Base-by-base conservation (phyloP, 495 filamentous ascomycete species). In the Hypomontagnella monticulosa region DNA sequence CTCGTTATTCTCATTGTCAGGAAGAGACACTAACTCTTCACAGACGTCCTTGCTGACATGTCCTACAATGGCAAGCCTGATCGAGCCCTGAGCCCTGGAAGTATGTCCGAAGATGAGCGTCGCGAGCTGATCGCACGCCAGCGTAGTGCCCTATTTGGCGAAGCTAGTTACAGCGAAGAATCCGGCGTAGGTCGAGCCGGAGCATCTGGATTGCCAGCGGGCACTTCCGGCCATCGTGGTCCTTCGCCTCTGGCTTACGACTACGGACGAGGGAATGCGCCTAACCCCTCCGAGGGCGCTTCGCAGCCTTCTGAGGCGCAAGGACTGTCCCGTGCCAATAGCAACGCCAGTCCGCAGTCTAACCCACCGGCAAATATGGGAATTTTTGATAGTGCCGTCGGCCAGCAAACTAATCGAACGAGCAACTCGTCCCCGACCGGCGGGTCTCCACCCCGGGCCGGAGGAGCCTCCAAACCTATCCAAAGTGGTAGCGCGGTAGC, bases 51-150 rank as follows among this genome's bases (percentile, higher is more conserved):
- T 82, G 83, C 89, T 86, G 93, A 96, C 71, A 84, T 95, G 74
- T 88, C 85, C 74, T 88, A 83, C 71, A 83, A 77, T 79, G 80
- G 80, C 76, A 96, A 96, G 81, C 87, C 91, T 74, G 95, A 97
- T 71, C 93, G 94, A 69, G 89, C 93, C 66, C 83, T 93, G 81
- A 98, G 94, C 81, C 94, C 94, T 2, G 89, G 91, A 71, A 75
- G 72, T 71, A 89, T 96, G 90, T 93, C 88, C 75, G 95, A 98
- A 80, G 95, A 98, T 50, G 93, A 96, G 60, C 93, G 95, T 71
- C 94, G 95, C 61, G 93, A 97, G 59, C 87, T 99, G 69, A 94
- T 99, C 71, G 90, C 93, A 67, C 93, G 93, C 72, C 95, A 99
- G 77, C 93, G 95, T 75, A 90, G 89, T 65, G 93, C 93, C 47